Percentiles rank a stretch among this genome's conserved stretches.
Conservation (phyloP, 805 yeast species). For the Phaffomyces thermotolerans region DNA sequence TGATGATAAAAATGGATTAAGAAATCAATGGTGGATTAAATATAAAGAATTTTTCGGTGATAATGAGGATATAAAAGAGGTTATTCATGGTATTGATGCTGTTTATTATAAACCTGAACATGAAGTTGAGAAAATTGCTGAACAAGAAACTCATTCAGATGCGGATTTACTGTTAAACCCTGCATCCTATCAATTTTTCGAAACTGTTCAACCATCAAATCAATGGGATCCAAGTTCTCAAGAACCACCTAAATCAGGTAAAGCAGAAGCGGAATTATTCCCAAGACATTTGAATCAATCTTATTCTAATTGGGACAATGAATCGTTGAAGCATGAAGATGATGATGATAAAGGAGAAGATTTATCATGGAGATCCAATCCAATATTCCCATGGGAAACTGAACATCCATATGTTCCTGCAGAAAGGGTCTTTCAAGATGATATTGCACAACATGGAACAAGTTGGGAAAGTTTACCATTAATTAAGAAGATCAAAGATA, state of each 20-base stretch:
- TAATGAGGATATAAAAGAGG: constrained; percentile 10
- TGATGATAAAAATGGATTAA: constrained; percentile 11
- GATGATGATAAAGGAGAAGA: neutral
- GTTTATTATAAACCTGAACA: constrained; percentile 9
- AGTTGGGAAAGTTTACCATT: constrained; percentile 19
- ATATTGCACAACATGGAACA: constrained; percentile 8
- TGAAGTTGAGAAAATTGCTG: neutral
- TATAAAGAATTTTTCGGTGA: constrained; percentile 17
- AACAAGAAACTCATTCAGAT: neutral
- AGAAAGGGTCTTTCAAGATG: constrained; percentile 17
- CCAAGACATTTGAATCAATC: constrained; percentile 7
- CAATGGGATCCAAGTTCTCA: constrained; percentile 39
- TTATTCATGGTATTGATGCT: constrained; percentile 21
- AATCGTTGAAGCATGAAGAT: neutral
- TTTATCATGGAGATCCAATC: constrained; percentile 11
- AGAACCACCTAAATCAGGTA: constrained; percentile 33
- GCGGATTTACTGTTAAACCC: constrained; percentile 16
- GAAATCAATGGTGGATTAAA: constrained; percentile 20
- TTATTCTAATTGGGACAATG: constrained; percentile 1
- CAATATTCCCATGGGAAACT: constrained; percentile 28
- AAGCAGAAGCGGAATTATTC: constrained; percentile 23
- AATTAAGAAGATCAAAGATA: constrained; percentile 16
- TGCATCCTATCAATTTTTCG: constrained; percentile 16
- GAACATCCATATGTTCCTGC: constrained; percentile 10
- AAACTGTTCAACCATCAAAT: constrained; percentile 10